Percentiles rank a stretch among this genome's conserved stretches.
phyloP scores from a whole-genome alignment of 2,329 filamentous ascomycete species.

The Metarhizium robertsii region DNA sequence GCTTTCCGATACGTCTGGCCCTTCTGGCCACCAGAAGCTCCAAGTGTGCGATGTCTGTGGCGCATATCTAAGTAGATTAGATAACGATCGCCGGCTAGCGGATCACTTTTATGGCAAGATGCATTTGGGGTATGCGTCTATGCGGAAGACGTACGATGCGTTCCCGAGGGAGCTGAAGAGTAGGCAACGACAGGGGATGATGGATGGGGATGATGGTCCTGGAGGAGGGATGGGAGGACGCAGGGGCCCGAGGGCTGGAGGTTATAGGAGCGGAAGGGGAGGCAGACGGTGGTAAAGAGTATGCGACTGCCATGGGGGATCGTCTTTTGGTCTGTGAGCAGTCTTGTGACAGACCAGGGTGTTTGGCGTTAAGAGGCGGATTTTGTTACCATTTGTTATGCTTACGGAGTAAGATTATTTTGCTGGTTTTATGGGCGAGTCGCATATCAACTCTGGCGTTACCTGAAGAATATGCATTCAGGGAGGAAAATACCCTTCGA shows the following conservation, averaged over 20 bases:
- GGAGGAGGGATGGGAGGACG: constrained; percentile 29
- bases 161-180: constrained; percentile 81
- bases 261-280: constrained; percentile 42
- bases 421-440: neutral
- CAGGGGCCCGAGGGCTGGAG: constrained; percentile 43
- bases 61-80: constrained; percentile 81
- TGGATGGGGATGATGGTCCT: constrained; percentile 37
- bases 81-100: constrained; percentile 87
- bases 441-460: neutral
- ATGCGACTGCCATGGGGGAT: neutral
- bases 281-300: constrained; percentile 9
- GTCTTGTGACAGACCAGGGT: neutral
- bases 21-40: constrained; percentile 91
- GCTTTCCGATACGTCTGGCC: constrained; percentile 83
- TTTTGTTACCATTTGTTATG: neutral
- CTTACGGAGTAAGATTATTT: neutral
- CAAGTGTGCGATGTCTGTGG: constrained; percentile 98
- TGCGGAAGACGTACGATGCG: constrained; percentile 87
- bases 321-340: neutral
- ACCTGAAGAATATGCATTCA: neutral
- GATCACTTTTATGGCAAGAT: constrained; percentile 99
- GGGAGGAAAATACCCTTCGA: constrained; percentile 3
- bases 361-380: neutral
- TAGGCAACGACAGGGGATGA: constrained; percentile 42
- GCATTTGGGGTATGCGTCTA: constrained; percentile 96